Percentiles rank a stretch among this genome's conserved stretches.
These are phyloP conservation scores for Alliaria petiolata DNA, from an alignment of 345 rosid genomes.

Conservation along the genomic window DNA sequence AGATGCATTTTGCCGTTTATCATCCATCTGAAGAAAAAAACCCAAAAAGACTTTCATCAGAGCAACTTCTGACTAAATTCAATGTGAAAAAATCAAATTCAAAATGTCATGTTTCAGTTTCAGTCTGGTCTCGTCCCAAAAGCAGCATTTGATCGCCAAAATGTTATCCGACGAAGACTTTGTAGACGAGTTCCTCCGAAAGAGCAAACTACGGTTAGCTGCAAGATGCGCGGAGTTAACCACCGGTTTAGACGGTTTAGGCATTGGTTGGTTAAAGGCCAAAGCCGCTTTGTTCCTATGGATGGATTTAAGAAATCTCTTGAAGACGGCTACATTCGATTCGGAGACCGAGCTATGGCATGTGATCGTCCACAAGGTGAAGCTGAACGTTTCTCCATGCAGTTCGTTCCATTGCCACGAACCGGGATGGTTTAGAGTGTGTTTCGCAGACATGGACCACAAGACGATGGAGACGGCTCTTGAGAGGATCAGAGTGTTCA, in stretches of 20 bases:
- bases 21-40: too few relatives aligned
- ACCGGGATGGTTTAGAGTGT: constrained; percentile 94
- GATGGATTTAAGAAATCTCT: constrained; percentile 73
- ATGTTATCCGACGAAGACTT: constrained; percentile 80
- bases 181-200: constrained; percentile 44
- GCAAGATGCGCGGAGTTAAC: constrained; percentile 50
- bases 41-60: too few relatives aligned
- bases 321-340: constrained; percentile 47
- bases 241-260: constrained; percentile 44
- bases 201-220: constrained; percentile 51
- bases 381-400: constrained; percentile 88
- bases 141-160: constrained; percentile 63
- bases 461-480: constrained; percentile 69
- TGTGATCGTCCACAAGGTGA: constrained; percentile 68
- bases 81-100: too few relatives aligned
- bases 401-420: constrained; percentile 76
- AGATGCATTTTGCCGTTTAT: too few relatives aligned
- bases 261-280: constrained; percentile 62
- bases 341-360: constrained; percentile 64
- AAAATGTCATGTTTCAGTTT: constrained; percentile 99
- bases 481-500: constrained; percentile 54
- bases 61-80: too few relatives aligned
- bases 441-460: constrained; percentile 89
- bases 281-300: constrained; percentile 72
- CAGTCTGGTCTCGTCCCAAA: constrained; percentile 84